Evolutionary conservation across 2,329 filamentous ascomycete genomes (phyloP).

Genomic region (Scleromitrula shiraiana): DNA sequence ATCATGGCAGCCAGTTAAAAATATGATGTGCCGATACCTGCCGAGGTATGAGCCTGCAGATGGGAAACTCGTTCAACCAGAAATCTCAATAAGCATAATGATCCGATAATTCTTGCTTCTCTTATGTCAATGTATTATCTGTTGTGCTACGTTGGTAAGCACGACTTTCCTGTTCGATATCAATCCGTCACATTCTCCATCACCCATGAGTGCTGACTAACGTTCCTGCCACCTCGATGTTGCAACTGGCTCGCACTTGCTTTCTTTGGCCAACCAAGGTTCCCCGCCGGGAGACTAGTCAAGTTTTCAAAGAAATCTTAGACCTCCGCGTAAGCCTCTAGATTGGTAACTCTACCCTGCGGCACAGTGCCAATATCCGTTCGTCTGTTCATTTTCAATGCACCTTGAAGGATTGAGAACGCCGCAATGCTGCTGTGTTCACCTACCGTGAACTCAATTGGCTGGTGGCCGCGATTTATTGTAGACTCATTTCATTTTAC

Average conservation of each 20-base stretch:
- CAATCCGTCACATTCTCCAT: background rate
- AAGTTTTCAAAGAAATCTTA: too few species aligned
- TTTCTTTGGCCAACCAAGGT: background rate
- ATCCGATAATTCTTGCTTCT: background rate
- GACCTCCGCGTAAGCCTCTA: too few species aligned
- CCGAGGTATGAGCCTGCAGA: background rate
- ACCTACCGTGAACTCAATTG: too few species aligned
- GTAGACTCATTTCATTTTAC: too few species aligned
- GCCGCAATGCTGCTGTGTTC: too few species aligned
- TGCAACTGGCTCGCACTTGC: background rate
- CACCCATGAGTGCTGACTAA: background rate
- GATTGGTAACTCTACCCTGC: too few species aligned
- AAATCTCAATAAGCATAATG: background rate
- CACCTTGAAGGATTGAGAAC: too few species aligned
- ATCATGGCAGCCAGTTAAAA: background rate
- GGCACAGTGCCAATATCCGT: too few species aligned
- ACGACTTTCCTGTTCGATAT: background rate
- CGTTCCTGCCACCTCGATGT: background rate
- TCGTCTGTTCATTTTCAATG: background rate
- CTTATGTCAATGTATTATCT: constrained; percentile 1
- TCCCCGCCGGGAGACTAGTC: background rate
- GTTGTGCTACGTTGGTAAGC: constrained; percentile 2
- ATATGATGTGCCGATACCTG: constrained; percentile 1
- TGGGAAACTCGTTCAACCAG: background rate
- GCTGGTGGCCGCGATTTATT: too few species aligned